These are phyloP conservation scores for Neurospora crassa DNA, from an alignment of 2,329 filamentous ascomycete species.

Conservation along the genomic window DNA sequence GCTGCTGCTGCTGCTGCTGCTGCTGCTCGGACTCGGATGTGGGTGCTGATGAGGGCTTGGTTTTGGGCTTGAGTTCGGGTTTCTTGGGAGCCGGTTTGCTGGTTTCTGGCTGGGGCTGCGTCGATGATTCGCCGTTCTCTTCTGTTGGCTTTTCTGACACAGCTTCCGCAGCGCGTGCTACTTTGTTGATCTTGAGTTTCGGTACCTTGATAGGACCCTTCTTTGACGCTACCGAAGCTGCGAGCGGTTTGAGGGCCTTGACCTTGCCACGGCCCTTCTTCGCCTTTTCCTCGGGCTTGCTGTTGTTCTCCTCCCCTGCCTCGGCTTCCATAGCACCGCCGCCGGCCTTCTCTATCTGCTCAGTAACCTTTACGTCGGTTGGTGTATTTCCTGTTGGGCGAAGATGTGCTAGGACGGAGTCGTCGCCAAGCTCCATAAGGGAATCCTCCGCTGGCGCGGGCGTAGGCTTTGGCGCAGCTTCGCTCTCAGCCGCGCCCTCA, in stretches of 20 bases:
- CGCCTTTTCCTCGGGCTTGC: background rate
- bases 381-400: slow-evolving; percentile 1
- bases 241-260: background rate
- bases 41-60: slow-evolving; percentile 12
- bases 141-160: slow-evolving; percentile 6
- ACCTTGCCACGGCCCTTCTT: background rate
- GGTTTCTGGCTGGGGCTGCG: slow-evolving; percentile 19
- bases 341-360: slow-evolving; percentile 10
- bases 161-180: slow-evolving; percentile 1
- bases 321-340: slow-evolving; percentile 14
- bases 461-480: background rate
- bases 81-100: slow-evolving; percentile 26
- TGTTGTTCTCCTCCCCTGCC: slow-evolving; percentile 21
- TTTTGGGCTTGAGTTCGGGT: slow-evolving; percentile 22
- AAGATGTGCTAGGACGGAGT: background rate
- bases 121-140: slow-evolving; percentile 10
- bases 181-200: background rate
- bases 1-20: background rate
- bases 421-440: background rate
- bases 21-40: background rate
- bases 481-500: slow-evolving; percentile 7
- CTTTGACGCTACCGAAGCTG: background rate
- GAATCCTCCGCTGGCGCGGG: background rate
- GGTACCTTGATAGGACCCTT: background rate
- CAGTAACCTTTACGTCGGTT: slow-evolving; percentile 17